Base-by-base conservation (phyloP, 2,329 filamentous ascomycete species). In the Penicillium sp. region DNA sequence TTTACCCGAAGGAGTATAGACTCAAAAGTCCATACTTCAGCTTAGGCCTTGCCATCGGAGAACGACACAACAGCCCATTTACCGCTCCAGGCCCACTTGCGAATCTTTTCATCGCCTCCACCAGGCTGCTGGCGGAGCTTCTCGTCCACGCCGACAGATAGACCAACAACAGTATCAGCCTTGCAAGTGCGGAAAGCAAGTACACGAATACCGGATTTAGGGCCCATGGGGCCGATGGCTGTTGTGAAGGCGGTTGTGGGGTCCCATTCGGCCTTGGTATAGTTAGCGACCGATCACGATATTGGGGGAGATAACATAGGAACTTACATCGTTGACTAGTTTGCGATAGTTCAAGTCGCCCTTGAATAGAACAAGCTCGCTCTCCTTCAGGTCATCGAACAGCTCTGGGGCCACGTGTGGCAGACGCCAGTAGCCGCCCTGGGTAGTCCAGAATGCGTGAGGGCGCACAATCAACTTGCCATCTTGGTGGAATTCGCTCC, bases 311-410 rank as follows among this genome's bases (percentile, higher is more conserved):
- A 13, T 5, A 31, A 43, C 26, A 43, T 5, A 37, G 35, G 13
- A 48, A 21, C 88, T 80, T 78, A 93, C 92, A 81, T 99, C 95
- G 49, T 86, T 90, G 29, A 89, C 92, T 64, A 99, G 76, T 76
- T 99, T 99, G 60, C 95, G 83, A 76, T 98, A 99, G 78, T 99
- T 99, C 66, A 99, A 74, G 72, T 99, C 95, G 3, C 95, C 95
- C 81, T 99, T 99, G 81, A 98, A 98, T 55, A 99, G 87, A 13
- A 96, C 91, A 19, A 99, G 81, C 73, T 96, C 91, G 63, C 90
- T 91, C 60, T 86, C 78, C 79, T 92, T 88, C 55, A 99, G 77
- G 69, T 98, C 93, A 7, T 90, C 83, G 52, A 86, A 83, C 13
- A 99, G 78, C 27, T 84, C 82, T 3, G 85, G 83, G 1, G 87